These are phyloP conservation scores for Fusarium miscanthi DNA, from an alignment of 2,329 filamentous ascomycete species.

Conservation along the genomic window DNA sequence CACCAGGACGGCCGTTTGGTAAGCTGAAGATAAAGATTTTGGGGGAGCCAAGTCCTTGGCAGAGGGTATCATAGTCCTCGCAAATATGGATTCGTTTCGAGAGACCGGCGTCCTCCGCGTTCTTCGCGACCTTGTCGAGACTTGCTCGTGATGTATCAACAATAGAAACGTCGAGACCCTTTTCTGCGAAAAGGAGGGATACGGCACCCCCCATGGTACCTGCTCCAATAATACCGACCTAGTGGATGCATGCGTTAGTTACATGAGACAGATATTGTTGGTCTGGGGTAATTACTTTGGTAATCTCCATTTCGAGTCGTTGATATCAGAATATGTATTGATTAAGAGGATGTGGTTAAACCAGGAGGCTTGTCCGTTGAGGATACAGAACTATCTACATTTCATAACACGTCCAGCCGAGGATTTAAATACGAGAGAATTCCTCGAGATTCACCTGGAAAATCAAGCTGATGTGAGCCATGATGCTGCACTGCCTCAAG, in stretches of 20 bases:
- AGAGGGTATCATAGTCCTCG: constrained; percentile 25
- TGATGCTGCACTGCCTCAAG: neutral
- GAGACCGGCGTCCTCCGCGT: constrained; percentile 2
- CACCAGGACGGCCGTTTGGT: constrained; percentile 25
- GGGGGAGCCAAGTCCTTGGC: constrained; percentile 15
- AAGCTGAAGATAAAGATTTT: constrained; percentile 36
- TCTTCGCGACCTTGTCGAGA: constrained; percentile 11
- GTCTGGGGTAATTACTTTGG: neutral
- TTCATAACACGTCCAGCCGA: too few relatives aligned
- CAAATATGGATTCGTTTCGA: constrained; percentile 15
- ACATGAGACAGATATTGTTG: too few relatives aligned
- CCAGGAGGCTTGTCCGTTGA: neutral
- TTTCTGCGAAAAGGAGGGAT: constrained; percentile 17
- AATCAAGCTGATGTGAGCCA: neutral
- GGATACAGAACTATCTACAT: neutral
- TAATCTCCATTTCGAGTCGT: constrained; percentile 5
- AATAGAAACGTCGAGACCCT: constrained; percentile 9
- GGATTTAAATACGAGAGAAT: neutral
- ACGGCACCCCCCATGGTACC: constrained; percentile 22
- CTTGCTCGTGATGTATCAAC: neutral
- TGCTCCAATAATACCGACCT: constrained; percentile 24
- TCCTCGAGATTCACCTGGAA: neutral
- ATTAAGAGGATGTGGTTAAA: neutral
- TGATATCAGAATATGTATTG: neutral
- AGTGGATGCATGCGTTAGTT: neutral